These are phyloP conservation scores for Suillus americanus DNA, from an alignment of 768 basidiomycete species.

Conservation along the genomic window DNA sequence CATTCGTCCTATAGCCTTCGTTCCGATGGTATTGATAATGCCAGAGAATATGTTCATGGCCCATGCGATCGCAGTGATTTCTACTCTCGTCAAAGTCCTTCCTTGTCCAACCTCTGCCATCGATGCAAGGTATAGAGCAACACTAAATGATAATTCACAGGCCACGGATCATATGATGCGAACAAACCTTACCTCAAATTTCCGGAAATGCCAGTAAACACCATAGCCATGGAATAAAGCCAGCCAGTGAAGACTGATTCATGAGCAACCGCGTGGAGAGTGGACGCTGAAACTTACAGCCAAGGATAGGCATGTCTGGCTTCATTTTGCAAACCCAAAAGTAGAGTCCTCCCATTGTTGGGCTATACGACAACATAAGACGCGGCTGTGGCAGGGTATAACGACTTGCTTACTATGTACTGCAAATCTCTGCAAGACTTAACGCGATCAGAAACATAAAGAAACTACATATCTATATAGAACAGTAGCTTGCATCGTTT, in stretches of 20 bases:
- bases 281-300: conserved; percentile 38
- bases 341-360: conserved; percentile 59
- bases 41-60: conserved; percentile 56
- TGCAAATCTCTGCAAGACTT: conserved; percentile 58
- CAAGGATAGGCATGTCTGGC: conserved; percentile 49
- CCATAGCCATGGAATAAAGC: conserved; percentile 60
- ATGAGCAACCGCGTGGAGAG: not conserved
- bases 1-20: conserved; percentile 56
- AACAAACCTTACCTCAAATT: conserved; percentile 43
- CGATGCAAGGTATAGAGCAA: conserved; percentile 54
- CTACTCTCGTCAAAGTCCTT: conserved; percentile 44
- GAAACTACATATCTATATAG: conserved; percentile 46
- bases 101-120: conserved; percentile 49
- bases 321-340: conserved; percentile 68
- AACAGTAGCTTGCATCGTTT: not conserved
- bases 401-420: conserved; percentile 44
- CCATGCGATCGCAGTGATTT: conserved; percentile 57
- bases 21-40: conserved; percentile 54
- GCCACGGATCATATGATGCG: not conserved
- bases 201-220: conserved; percentile 58
- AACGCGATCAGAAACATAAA: conserved; percentile 60
- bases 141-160: conserved; percentile 26
- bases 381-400: not conserved
- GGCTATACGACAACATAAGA: conserved; percentile 28
- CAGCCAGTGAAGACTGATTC: conserved; percentile 45